A percentile compares a stretch with the other conserved stretches of the same genome.
Conservation (phyloP, 306 rosid genomes). For the Malus fusca region DNA sequence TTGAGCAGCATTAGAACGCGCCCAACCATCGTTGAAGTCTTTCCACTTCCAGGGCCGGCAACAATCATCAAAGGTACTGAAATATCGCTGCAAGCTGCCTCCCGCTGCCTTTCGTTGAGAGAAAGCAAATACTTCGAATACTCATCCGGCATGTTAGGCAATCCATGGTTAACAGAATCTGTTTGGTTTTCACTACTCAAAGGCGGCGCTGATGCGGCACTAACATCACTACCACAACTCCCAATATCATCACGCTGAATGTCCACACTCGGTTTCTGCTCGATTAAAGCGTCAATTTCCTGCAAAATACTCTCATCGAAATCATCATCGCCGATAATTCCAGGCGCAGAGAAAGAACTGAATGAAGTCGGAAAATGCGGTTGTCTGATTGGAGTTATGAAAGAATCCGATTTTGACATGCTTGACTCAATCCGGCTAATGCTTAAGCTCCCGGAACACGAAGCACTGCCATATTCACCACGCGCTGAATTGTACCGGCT, state of each 20-base stretch:
- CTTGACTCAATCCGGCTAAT: neutral
- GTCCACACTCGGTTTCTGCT: conserved; percentile 31
- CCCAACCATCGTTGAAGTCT: conserved; percentile 99
- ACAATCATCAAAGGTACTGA: conserved; percentile 74
- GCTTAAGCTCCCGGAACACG: neutral
- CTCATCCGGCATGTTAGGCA: conserved; percentile 57
- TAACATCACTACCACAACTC: conserved; percentile 11
- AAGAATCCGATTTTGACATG: conserved; percentile 21
- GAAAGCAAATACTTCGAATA: conserved; percentile 54
- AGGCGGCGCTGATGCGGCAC: conserved; percentile 7
- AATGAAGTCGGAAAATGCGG: conserved; percentile 14
- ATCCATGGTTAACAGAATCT: neutral
- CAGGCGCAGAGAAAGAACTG: conserved; percentile 25
- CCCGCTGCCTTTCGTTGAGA: conserved; percentile 74
- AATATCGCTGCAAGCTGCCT: conserved; percentile 77
- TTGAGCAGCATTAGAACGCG: conserved; percentile 79
- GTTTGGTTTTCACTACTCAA: neutral
- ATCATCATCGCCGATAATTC: conserved; percentile 48
- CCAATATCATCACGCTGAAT: conserved; percentile 16
- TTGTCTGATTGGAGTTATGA: conserved; percentile 42
- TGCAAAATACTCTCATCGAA: conserved; percentile 61
- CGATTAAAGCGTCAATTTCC: conserved; percentile 56
- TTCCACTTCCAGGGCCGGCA: conserved; percentile 99
- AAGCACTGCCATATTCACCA: neutral
- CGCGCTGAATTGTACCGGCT: conserved; percentile 1